A percentile compares a stretch with the other conserved stretches of the same genome.
Conservation (phyloP, 2,329 filamentous ascomycete species). For the Zarea fungicola region DNA sequence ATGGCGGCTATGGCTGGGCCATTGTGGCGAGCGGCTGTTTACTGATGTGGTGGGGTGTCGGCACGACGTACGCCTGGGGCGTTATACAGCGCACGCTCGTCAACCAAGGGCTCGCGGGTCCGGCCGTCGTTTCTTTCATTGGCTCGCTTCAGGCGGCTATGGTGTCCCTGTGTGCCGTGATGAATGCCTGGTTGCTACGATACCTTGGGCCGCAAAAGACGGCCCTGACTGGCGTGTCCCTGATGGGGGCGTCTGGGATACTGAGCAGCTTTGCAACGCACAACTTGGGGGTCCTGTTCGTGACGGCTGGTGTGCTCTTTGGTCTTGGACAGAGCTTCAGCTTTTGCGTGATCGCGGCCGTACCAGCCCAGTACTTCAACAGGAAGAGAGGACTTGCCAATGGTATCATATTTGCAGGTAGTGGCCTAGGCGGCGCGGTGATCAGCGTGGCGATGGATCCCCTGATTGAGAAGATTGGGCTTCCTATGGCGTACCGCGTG, state of each 20-base stretch:
- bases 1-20: conserved; percentile 48
- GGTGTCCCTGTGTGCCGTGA: conserved; percentile 38
- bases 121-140: conserved; percentile 51
- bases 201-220: conserved; percentile 39
- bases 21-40: conserved; percentile 43
- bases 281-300: conserved; percentile 29
- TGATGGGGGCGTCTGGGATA: conserved; percentile 39
- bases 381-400: conserved; percentile 52
- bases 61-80: conserved; percentile 50
- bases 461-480: conserved; percentile 48
- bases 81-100: conserved; percentile 51
- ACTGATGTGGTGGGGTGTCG: conserved; percentile 48
- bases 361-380: conserved; percentile 58
- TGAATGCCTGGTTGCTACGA: conserved; percentile 40
- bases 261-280: conserved; percentile 5
- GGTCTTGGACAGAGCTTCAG: conserved; percentile 57
- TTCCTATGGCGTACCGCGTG: conserved; percentile 54
- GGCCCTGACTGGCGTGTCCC: conserved; percentile 39
- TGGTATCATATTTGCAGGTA: conserved; percentile 48
- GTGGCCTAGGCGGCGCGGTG: conserved; percentile 32
- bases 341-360: conserved; percentile 50
- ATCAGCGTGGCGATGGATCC: conserved; percentile 27
- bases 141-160: conserved; percentile 44
- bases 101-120: conserved; percentile 35
- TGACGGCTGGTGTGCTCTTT: conserved; percentile 55